A percentile compares a stretch with the other conserved stretches of the same genome.
Conservation (phyloP, 495 filamentous ascomycete species). For the Schizothecium vesticola region DNA sequence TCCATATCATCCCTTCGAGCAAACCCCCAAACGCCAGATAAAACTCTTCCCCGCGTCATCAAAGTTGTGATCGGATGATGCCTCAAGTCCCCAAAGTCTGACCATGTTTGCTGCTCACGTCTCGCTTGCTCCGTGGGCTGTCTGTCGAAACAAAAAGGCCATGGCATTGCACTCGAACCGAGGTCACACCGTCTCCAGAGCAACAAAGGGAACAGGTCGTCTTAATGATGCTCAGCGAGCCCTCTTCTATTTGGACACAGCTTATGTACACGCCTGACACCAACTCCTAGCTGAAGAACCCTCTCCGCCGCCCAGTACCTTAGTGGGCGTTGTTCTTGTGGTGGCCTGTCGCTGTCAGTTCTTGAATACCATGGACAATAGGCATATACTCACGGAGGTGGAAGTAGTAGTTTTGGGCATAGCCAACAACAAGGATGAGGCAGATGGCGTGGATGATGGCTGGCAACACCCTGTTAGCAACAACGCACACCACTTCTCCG, state of each 20-base stretch:
- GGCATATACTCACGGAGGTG: constrained; percentile 72
- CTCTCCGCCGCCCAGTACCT: constrained; percentile 21
- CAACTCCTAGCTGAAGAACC: constrained; percentile 19
- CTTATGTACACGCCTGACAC: constrained; percentile 42
- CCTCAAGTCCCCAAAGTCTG: background rate
- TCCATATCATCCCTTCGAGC: background rate
- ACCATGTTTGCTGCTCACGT: background rate
- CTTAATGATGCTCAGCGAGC: constrained; percentile 14
- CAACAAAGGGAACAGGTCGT: constrained; percentile 1
- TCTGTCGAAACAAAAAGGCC: background rate
- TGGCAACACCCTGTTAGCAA: constrained; percentile 37
- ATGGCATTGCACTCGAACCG: background rate
- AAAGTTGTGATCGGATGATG: background rate
- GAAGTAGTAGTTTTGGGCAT: constrained; percentile 98
- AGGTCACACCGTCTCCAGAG: background rate
- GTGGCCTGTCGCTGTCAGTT: constrained; percentile 57
- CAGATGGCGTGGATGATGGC: constrained; percentile 83
- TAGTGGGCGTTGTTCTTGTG: constrained; percentile 99
- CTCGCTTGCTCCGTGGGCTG: background rate
- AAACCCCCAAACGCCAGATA: background rate
- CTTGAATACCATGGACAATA: too few species aligned
- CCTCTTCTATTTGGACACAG: constrained; percentile 30
- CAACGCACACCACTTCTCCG: background rate
- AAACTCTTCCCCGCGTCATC: background rate
- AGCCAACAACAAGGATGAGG: constrained; percentile 69